These are phyloP conservation scores for Malus sieversii DNA, from an alignment of 306 rosid species.

Conservation along the genomic window DNA sequence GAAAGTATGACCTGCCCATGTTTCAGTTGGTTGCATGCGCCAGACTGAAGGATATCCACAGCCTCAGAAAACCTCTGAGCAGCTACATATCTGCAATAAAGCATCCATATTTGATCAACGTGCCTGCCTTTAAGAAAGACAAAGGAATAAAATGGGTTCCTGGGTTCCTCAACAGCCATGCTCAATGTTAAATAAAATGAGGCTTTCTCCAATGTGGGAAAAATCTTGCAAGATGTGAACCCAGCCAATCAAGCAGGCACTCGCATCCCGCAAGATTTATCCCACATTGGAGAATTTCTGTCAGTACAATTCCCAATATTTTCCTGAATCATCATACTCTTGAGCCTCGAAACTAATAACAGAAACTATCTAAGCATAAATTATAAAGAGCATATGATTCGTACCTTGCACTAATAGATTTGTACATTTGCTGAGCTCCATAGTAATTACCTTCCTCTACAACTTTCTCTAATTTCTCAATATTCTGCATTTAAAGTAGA, in stretches of 20 bases:
- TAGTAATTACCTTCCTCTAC: slow-evolving; percentile 62
- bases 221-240: no score
- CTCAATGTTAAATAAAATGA: neutral
- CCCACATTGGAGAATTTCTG: no score
- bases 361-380: neutral
- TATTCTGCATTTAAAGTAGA: slow-evolving; percentile 45
- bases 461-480: slow-evolving; percentile 71
- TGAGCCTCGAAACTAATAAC: no score
- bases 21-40: slow-evolving; percentile 76
- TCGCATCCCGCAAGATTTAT: neutral
- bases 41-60: slow-evolving; percentile 74
- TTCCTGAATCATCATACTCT: no score
- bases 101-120: slow-evolving; percentile 18
- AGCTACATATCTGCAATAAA: slow-evolving; percentile 62
- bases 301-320: no score
- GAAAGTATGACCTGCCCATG: slow-evolving; percentile 58
- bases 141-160: neutral
- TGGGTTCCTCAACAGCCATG: neutral
- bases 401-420: slow-evolving; percentile 81
- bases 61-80: slow-evolving; percentile 76
- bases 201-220: neutral
- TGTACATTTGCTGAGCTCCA: slow-evolving; percentile 99
- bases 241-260: neutral
- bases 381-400: neutral
- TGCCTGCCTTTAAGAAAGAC: neutral